Evolutionary conservation across 2,329 filamentous ascomycete genomes (phyloP).

Genomic region (Pseudovirgaria hyperparasitica): DNA sequence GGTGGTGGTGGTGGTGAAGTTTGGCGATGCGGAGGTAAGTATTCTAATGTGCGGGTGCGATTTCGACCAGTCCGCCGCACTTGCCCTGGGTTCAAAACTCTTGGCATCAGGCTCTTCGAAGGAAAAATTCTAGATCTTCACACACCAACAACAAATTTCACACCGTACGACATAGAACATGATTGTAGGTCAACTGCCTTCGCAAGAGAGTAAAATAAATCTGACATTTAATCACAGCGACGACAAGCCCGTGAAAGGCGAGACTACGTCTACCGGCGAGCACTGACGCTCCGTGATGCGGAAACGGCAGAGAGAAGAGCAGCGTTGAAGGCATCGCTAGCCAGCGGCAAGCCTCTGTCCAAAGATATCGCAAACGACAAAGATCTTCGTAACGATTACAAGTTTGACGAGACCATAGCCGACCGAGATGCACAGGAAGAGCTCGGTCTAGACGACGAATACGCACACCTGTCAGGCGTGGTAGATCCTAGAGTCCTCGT

Average conservation of each 20-base stretch:
- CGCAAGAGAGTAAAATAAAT: no score
- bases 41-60: no score
- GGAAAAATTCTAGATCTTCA: no score
- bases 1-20: slow-evolving; percentile 1
- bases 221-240: no score
- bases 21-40: background rate
- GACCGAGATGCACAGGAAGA: slow-evolving; percentile 56
- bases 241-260: slow-evolving; percentile 67
- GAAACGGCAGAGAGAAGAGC: slow-evolving; percentile 87
- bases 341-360: slow-evolving; percentile 77
- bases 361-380: slow-evolving; percentile 78
- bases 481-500: slow-evolving; percentile 81
- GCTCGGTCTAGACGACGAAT: slow-evolving; percentile 76
- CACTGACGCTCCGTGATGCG: slow-evolving; percentile 75
- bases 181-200: no score
- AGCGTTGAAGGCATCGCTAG: slow-evolving; percentile 73
- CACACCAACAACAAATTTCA: no score
- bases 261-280: slow-evolving; percentile 84
- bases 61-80: no score
- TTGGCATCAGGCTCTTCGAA: no score
- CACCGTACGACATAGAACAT: no score
- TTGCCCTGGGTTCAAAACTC: no score
- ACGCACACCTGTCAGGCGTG: slow-evolving; percentile 78
- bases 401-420: slow-evolving; percentile 75
- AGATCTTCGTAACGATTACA: slow-evolving; percentile 70